These are phyloP conservation scores for Sporisorium graminicola DNA, from an alignment of 1,284 basidiomycete genomes.

Conservation along the genomic window DNA sequence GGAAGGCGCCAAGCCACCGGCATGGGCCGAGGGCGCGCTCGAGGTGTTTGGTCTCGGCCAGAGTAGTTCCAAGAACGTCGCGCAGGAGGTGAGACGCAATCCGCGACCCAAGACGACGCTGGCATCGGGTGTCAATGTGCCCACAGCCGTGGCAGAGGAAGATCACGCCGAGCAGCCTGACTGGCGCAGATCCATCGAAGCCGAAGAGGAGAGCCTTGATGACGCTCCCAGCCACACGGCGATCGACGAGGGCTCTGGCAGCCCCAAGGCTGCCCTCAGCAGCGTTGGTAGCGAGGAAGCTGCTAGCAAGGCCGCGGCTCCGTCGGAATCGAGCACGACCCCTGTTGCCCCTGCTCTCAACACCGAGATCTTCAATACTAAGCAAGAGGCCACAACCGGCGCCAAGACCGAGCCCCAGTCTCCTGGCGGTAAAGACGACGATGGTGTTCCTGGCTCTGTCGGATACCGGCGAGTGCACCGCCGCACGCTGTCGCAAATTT, in stretches of 20 bases:
- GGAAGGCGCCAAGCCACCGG: conserved; percentile 59
- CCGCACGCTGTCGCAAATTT: conserved; percentile 58
- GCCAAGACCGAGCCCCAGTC: not conserved
- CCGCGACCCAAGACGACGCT: conserved; percentile 41
- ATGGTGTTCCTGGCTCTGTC: conserved; percentile 51
- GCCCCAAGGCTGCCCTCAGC: conserved; percentile 14
- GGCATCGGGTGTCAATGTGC: conserved; percentile 47
- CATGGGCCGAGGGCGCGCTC: conserved; percentile 65
- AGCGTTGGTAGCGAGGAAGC: conserved; percentile 19
- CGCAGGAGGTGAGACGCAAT: conserved; percentile 56
- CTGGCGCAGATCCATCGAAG: conserved; percentile 26
- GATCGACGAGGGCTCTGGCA: conserved; percentile 24
- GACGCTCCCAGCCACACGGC: conserved; percentile 36
- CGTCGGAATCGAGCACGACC: not conserved
- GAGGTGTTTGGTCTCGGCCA: conserved; percentile 63
- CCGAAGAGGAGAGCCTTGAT: conserved; percentile 31
- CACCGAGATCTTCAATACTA: conserved; percentile 10
- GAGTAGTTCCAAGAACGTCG: conserved; percentile 59
- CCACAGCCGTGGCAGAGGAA: conserved; percentile 56
- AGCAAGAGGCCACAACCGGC: not conserved
- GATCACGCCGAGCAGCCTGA: conserved; percentile 19
- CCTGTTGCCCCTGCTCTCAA: conserved; percentile 25
- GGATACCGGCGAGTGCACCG: conserved; percentile 55
- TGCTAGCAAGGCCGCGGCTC: not conserved
- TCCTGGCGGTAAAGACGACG: conserved; percentile 12